Percentiles rank a stretch among this genome's conserved stretches.
phyloP scores from a whole-genome alignment of 2,329 filamentous ascomycete genomes.

The Sporothrix schenckii region DNA sequence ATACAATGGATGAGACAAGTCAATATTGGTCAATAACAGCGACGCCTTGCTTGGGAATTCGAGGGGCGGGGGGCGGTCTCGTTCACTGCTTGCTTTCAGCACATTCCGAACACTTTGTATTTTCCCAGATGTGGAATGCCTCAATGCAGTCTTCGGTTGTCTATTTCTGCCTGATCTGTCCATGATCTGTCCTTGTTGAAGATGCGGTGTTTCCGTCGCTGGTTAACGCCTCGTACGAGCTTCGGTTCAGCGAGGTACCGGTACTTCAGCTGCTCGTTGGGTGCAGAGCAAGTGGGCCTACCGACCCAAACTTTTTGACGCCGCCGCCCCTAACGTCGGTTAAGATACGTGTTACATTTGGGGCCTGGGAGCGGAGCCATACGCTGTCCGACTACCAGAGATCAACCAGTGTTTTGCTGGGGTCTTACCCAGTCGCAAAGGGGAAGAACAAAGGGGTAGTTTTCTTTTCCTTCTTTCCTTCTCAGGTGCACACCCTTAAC shows the following conservation, averaged over 20 bases:
- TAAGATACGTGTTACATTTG: not conserved
- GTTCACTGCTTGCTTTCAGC: not conserved
- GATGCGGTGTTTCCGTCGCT: not conserved
- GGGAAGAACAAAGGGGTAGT: slow-evolving; percentile 24
- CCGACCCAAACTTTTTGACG: slow-evolving; percentile 12
- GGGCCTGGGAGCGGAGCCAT: slow-evolving; percentile 5
- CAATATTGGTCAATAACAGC: slow-evolving; percentile 18
- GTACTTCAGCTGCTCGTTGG: slow-evolving; percentile 25
- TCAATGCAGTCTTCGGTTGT: not conserved
- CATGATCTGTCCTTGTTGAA: slow-evolving; percentile 4
- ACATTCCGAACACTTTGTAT: not conserved
- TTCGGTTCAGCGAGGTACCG: slow-evolving; percentile 23
- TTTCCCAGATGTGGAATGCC: not conserved
- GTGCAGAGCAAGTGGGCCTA: slow-evolving; percentile 10
- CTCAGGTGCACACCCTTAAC: not conserved
- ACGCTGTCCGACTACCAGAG: not conserved
- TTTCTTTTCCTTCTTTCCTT: not conserved
- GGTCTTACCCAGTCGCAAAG: slow-evolving; percentile 15
- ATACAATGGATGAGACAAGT: not conserved
- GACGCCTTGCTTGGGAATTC: slow-evolving; percentile 1
- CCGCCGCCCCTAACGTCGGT: slow-evolving; percentile 11
- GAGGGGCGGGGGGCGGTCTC: not conserved
- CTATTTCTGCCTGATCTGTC: not conserved
- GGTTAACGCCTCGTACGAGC: slow-evolving; percentile 24
- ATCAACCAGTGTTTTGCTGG: slow-evolving; percentile 21